phyloP scores from a whole-genome alignment of 495 filamentous ascomycete species.

The Filosporella fistucella region DNA sequence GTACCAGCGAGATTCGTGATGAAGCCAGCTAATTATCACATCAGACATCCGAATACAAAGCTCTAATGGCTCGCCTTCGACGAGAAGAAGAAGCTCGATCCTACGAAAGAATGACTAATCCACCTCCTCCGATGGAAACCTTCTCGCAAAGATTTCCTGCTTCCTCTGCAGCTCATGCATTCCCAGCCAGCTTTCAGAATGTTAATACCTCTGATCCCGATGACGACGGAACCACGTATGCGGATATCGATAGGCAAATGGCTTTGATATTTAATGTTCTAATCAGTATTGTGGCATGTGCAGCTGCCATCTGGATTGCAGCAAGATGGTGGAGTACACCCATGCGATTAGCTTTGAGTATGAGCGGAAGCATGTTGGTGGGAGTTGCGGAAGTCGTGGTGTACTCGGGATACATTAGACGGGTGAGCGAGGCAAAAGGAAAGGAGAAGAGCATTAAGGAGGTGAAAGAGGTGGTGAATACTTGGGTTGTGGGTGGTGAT shows the following conservation, averaged over 20 bases:
- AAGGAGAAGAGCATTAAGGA: constrained; percentile 62
- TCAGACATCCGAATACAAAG: constrained; percentile 83
- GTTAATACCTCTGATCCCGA: constrained; percentile 36
- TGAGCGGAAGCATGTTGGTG: constrained; percentile 65
- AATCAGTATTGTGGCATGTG: constrained; percentile 67
- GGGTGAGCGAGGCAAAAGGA: constrained; percentile 66
- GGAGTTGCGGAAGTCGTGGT: constrained; percentile 84
- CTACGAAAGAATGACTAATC: constrained; percentile 73
- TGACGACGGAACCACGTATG: constrained; percentile 53
- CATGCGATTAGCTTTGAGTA: constrained; percentile 60
- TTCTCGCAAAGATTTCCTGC: constrained; percentile 54
- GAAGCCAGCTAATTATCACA: constrained; percentile 18
- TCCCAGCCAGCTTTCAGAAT: constrained; percentile 35
- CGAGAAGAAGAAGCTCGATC: constrained; percentile 70
- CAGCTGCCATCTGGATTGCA: constrained; percentile 66
- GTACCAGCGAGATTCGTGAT: constrained; percentile 19
- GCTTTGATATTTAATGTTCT: constrained; percentile 71
- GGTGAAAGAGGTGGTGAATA: constrained; percentile 21
- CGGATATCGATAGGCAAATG: constrained; percentile 71
- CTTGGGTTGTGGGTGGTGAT: constrained; percentile 22
- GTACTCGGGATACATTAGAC: constrained; percentile 80
- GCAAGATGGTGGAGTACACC: constrained; percentile 68
- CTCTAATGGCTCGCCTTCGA: constrained; percentile 80
- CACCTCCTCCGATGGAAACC: constrained; percentile 47
- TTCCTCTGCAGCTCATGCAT: constrained; percentile 36